Conservation (phyloP, 2,329 filamentous ascomycete species). For the Colletotrichum neosansevieriae region DNA sequence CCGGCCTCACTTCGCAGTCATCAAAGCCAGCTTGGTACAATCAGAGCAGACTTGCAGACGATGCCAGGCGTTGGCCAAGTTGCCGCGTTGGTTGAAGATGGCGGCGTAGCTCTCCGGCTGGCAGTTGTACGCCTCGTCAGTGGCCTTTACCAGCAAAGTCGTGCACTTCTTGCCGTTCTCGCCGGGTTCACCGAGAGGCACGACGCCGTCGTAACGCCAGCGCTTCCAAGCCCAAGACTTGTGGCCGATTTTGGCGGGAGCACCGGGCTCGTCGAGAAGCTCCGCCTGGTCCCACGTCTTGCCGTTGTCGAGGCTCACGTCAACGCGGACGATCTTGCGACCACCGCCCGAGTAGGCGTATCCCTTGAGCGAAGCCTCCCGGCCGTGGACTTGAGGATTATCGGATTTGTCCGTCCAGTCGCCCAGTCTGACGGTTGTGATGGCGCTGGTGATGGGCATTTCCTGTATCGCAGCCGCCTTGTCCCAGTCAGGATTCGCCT, state of each 20-base stretch:
- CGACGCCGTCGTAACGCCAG: slow-evolving; percentile 68
- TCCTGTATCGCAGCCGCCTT: slow-evolving; percentile 74
- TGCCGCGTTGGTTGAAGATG: slow-evolving; percentile 74
- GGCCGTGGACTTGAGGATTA: neutral
- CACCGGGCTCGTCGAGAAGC: slow-evolving; percentile 63
- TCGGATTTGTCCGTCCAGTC: slow-evolving; percentile 46
- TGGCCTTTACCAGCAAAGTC: slow-evolving; percentile 73
- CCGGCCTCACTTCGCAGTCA: neutral
- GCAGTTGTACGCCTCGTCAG: slow-evolving; percentile 74
- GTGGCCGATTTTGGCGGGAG: slow-evolving; percentile 49
- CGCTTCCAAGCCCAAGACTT: slow-evolving; percentile 74
- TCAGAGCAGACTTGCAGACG: slow-evolving; percentile 58
- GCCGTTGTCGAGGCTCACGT: slow-evolving; percentile 74
- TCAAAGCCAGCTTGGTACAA: slow-evolving; percentile 43
- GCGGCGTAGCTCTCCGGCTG: slow-evolving; percentile 71
- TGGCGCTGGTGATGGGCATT: slow-evolving; percentile 75
- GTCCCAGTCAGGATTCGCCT: slow-evolving; percentile 71
- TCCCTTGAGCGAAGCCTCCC: slow-evolving; percentile 61
- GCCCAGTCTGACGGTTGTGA: slow-evolving; percentile 64
- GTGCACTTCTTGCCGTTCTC: slow-evolving; percentile 54
- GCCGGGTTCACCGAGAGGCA: slow-evolving; percentile 50
- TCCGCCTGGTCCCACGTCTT: slow-evolving; percentile 73
- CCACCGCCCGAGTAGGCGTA: slow-evolving; percentile 79
- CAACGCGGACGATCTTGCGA: slow-evolving; percentile 74
- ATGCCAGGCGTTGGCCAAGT: slow-evolving; percentile 77